Conservation (phyloP, 352 stramenopile genomes). For the Chloridella minuta region DNA sequence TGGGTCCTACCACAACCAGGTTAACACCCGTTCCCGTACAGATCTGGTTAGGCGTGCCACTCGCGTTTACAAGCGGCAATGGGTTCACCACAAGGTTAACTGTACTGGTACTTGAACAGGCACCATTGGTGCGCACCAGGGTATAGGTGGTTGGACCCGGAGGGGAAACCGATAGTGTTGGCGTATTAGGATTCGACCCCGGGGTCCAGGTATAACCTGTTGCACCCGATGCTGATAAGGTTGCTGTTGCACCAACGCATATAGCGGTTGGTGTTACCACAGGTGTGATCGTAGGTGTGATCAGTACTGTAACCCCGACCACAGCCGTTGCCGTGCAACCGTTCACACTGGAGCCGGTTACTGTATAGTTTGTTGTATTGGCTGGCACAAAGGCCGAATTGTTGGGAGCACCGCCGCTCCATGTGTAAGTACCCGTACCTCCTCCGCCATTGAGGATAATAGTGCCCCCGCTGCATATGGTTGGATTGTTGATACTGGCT, state of each 20-base stretch:
- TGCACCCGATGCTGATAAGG: neutral
- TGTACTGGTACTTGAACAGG: neutral
- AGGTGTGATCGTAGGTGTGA: neutral
- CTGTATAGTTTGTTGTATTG: neutral
- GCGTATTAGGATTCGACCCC: neutral
- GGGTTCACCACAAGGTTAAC: neutral
- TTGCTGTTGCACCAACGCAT: neutral
- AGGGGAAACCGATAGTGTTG: neutral
- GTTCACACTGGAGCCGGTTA: neutral
- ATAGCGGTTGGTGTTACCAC: neutral
- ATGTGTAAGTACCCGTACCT: too few relatives aligned
- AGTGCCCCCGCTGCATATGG: too few relatives aligned
- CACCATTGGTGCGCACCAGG: neutral
- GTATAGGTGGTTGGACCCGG: neutral
- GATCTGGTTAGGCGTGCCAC: neutral
- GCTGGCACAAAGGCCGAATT: too few relatives aligned
- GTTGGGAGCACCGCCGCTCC: too few relatives aligned
- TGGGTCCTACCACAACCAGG: too few relatives aligned
- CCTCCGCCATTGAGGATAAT: too few relatives aligned
- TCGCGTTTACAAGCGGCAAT: neutral
- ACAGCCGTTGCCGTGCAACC: neutral
- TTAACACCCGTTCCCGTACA: too few relatives aligned
- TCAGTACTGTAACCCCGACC: neutral
- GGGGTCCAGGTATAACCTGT: neutral
- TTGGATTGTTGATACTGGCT: too few relatives aligned